Percentiles rank a stretch among this genome's conserved stretches.
Conservation (phyloP, 2,329 filamentous ascomycete species). For the Fusarium robinianum region DNA sequence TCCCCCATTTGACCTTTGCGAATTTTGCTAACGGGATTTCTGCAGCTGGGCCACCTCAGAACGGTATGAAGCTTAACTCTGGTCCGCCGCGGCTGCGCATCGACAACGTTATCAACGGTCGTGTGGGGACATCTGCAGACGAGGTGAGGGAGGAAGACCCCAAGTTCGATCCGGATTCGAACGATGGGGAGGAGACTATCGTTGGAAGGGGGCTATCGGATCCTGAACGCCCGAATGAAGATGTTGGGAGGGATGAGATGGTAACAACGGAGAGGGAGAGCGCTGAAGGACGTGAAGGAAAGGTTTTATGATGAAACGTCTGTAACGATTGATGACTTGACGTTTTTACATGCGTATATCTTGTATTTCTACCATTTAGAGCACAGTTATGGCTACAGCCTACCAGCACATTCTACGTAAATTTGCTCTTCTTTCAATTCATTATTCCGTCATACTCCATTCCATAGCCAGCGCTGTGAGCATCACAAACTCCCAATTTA, state of each 20-base stretch:
- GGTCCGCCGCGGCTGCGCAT: conserved; percentile 46
- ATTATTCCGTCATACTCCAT: too few relatives aligned
- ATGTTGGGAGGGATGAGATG: neutral
- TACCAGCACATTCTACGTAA: too few relatives aligned
- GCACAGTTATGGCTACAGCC: too few relatives aligned
- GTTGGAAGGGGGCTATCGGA: conserved; percentile 9
- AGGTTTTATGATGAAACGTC: too few relatives aligned
- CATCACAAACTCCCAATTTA: too few relatives aligned
- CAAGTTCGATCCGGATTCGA: conserved; percentile 17
- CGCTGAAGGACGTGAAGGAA: neutral
- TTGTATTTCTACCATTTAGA: too few relatives aligned
- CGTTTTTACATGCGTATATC: too few relatives aligned
- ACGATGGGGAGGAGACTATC: conserved; percentile 13
- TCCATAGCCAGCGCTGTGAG: too few relatives aligned
- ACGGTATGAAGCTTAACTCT: conserved; percentile 43
- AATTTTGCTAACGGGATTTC: conserved; percentile 25
- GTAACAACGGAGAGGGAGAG: conserved; percentile 3
- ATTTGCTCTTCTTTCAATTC: too few relatives aligned
- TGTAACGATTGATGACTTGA: neutral
- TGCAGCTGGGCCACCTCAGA: conserved; percentile 45
- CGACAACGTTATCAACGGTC: conserved; percentile 46
- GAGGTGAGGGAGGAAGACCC: conserved; percentile 29
- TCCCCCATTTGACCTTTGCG: neutral
- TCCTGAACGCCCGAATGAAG: neutral
- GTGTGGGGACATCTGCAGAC: conserved; percentile 33